These are phyloP conservation scores for Malus asiatica DNA, from an alignment of 306 rosid species.

Conservation along the genomic window DNA sequence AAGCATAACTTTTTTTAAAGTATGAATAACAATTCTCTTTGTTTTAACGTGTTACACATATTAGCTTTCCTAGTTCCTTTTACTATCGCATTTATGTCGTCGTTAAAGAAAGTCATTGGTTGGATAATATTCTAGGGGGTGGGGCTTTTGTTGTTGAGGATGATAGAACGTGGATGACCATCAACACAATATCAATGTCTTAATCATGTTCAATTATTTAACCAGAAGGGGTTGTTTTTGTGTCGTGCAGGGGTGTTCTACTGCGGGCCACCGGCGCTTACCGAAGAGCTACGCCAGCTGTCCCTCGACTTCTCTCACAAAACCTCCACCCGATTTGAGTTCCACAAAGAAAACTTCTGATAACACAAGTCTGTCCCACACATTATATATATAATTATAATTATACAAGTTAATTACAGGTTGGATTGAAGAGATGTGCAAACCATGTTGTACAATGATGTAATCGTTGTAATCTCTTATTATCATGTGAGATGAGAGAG, in stretches of 20 bases:
- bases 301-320: constrained; percentile 47
- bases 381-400: not conserved
- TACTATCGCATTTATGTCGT: not conserved
- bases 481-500: too few species aligned
- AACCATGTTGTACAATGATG: not conserved
- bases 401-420: not conserved
- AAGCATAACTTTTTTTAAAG: too few species aligned
- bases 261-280: constrained; percentile 39
- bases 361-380: not conserved
- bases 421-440: not conserved
- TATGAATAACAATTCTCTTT: too few species aligned
- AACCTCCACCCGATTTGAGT: constrained; percentile 25
- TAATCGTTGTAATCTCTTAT: too few species aligned
- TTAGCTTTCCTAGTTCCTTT: too few species aligned
- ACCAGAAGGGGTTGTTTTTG: not conserved
- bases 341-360: constrained; percentile 14
- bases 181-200: not conserved
- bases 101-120: not conserved
- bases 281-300: constrained; percentile 35
- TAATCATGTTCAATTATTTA: not conserved
- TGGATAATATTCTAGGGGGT: not conserved
- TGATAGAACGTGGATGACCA: not conserved
- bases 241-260: constrained; percentile 58
- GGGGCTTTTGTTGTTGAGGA: not conserved
- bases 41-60: too few species aligned